Evolutionary conservation across 2,329 filamentous ascomycete species (phyloP), one percentile per base, ranked within the genome.

Genomic region (Fusarium veterinarium): DNA sequence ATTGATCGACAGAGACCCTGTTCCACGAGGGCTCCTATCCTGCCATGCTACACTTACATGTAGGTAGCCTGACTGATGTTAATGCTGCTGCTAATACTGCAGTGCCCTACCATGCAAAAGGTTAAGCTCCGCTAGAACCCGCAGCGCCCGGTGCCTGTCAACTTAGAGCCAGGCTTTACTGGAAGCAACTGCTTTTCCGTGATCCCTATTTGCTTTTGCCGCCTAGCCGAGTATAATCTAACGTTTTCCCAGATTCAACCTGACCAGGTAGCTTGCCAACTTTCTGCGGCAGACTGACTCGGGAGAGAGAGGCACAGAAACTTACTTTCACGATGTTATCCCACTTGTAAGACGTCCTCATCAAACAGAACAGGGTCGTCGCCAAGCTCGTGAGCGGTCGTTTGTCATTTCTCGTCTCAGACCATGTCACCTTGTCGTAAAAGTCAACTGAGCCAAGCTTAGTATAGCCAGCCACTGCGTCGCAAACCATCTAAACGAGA

Each of bases 1-100:
- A 53, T 46, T 73, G 70, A 73, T 73, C 70, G 70, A 73, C 70
- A 57, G 49, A 40, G 65, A 63, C 66, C 70, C 70, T 73, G 61
- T 73, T 67, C 70, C 70, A 73, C 55, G 70, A 73, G 57, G 53
- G 51, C 64, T 71, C 59, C 57, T 66, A 49, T 64, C 58, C 49
- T 71, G 67, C 65, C 66, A 48, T 70, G 69, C 37, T 35, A 52
- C 45, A 51, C 46, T 13, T 51, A 51, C 46, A 51, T 33, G 16
- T 31, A 48, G 44, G 28, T 20, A 61, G 31, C 23, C 33, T 52
- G 20, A 30, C 25, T 52, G 31, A 25, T 37, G 33, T 25, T 52
- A 30, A 40, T 28, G 23, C 20, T 51, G 37, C 38, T 57, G 52
- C 52, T 23, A 23, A 20, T 23, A 31, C 20, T 19, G 9, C 19